Evolutionary conservation across 192 early-diverging fungal species (phyloP).

Genomic region (Entomortierella parvispora): DNA sequence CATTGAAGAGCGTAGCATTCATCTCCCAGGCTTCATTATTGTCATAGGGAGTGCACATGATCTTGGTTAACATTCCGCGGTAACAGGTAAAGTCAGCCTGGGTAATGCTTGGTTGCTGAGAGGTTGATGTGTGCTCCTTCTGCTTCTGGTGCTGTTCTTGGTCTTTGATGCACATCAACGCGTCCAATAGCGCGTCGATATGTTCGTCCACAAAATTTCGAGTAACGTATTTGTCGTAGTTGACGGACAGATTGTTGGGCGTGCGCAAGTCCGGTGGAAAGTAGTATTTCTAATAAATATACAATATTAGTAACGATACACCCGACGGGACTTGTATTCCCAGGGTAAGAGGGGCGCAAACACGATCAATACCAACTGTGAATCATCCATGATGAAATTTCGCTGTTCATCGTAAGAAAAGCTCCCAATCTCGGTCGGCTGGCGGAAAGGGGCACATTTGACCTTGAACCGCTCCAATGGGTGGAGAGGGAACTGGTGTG

Average conservation of each 20-base stretch:
- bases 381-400: constrained; percentile 68
- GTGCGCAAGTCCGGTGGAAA: constrained; percentile 56
- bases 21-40: constrained; percentile 84
- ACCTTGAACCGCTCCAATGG: constrained; percentile 50
- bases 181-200: constrained; percentile 82
- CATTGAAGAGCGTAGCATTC: constrained; percentile 76
- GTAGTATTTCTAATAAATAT: constrained; percentile 62
- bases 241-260: constrained; percentile 65
- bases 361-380: constrained; percentile 57
- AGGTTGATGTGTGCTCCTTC: constrained; percentile 2
- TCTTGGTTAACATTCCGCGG: constrained; percentile 91
- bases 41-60: constrained; percentile 83
- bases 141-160: constrained; percentile 16
- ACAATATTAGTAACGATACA: too few relatives aligned
- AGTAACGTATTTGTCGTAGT: constrained; percentile 74
- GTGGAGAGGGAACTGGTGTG: constrained; percentile 48
- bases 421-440: constrained; percentile 72
- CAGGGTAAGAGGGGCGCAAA: too few relatives aligned
- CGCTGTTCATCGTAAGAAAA: constrained; percentile 73
- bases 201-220: constrained; percentile 77
- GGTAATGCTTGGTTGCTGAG: constrained; percentile 10
- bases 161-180: constrained; percentile 57
- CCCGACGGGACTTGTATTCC: too few relatives aligned
- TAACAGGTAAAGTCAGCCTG: constrained; percentile 65
- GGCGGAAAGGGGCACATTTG: constrained; percentile 57